Evolutionary conservation across 331 rosid species (phyloP).

Genomic region (Erythrophleum ivorense): DNA sequence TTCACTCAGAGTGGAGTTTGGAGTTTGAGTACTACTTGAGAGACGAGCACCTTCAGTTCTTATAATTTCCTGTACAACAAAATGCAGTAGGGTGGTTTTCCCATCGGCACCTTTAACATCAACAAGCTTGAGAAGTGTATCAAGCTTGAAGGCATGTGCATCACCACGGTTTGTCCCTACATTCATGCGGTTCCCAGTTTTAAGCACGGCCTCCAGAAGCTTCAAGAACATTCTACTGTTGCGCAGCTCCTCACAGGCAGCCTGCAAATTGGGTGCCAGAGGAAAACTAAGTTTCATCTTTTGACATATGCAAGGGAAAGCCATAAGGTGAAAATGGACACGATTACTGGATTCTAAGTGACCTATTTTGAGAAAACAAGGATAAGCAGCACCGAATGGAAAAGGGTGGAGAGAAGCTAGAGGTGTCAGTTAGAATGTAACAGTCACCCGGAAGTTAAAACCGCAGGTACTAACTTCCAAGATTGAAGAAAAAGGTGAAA

Average conservation of each 20-base stretch:
- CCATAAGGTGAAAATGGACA: background rate
- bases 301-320: background rate
- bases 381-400: background rate
- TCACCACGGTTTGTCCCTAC: conserved; percentile 98
- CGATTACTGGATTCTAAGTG: background rate
- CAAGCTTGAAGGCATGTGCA: conserved; percentile 98
- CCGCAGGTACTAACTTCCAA: background rate
- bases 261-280: conserved; percentile 45
- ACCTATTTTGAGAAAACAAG: background rate
- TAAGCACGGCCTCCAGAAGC: conserved; percentile 93
- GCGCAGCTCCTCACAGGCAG: conserved; percentile 87
- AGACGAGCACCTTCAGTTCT: conserved; percentile 87
- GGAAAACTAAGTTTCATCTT: background rate
- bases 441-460: background rate
- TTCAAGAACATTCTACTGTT: conserved; percentile 89
- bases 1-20: conserved; percentile 58
- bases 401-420: background rate
- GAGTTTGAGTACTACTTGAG: conserved; percentile 46
- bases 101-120: conserved; percentile 95
- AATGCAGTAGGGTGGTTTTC: conserved; percentile 91
- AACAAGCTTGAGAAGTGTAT: conserved; percentile 93
- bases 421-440: background rate
- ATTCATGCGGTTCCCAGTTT: conserved; percentile 97
- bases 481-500: background rate
- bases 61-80: conserved; percentile 92